phyloP scores from a whole-genome alignment of 2,329 filamentous ascomycete species.

The Aspergillus pseudoglaucus region DNA sequence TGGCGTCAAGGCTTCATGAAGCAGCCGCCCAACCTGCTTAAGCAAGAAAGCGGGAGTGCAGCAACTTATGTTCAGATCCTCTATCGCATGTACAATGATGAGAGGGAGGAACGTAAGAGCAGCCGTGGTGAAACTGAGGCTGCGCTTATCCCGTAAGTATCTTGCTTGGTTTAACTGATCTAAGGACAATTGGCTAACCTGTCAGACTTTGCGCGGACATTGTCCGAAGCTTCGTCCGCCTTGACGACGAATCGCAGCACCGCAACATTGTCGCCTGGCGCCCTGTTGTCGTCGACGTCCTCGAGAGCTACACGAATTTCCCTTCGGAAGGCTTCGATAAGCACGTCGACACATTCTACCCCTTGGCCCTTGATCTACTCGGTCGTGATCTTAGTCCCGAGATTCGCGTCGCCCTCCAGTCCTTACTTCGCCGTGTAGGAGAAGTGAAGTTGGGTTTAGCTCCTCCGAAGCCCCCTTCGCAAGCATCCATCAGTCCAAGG shows the following conservation, averaged over 20 bases:
- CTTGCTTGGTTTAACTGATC: neutral
- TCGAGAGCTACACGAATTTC: constrained; percentile 87
- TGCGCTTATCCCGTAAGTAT: constrained; percentile 70
- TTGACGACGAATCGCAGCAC: constrained; percentile 95
- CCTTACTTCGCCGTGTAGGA: constrained; percentile 72
- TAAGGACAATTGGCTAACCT: constrained; percentile 13
- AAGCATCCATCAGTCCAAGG: constrained; percentile 29
- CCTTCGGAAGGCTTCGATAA: constrained; percentile 70
- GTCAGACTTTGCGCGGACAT: constrained; percentile 80
- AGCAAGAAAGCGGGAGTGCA: constrained; percentile 89
- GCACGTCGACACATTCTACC: constrained; percentile 78
- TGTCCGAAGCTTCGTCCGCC: constrained; percentile 70
- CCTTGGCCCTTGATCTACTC: constrained; percentile 74
- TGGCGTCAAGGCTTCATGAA: constrained; percentile 99
- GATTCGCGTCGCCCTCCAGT: constrained; percentile 68
- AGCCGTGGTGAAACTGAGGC: constrained; percentile 79
- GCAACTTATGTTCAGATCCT: constrained; percentile 94
- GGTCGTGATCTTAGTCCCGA: constrained; percentile 75
- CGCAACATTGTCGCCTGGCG: constrained; percentile 96
- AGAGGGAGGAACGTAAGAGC: constrained; percentile 70
- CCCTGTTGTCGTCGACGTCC: constrained; percentile 91
- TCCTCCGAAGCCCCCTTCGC: constrained; percentile 17
- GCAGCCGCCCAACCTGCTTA: constrained; percentile 92
- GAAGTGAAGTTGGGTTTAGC: constrained; percentile 58
- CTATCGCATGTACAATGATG: constrained; percentile 94